phyloP scores from a whole-genome alignment of 805 yeast species.

The Spathaspora gorwiae region DNA sequence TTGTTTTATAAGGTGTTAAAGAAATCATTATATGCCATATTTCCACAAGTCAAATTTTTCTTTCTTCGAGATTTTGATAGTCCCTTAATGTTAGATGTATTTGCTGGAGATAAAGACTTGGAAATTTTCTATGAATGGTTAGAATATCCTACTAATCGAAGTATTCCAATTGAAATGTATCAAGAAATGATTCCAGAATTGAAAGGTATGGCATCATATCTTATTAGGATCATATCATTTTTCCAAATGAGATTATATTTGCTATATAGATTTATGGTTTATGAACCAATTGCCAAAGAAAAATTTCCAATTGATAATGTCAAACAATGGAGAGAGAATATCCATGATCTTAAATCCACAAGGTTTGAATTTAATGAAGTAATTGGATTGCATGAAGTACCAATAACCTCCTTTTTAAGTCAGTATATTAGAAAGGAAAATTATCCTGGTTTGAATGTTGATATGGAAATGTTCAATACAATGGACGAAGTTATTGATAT shows the following conservation, averaged over 20 bases:
- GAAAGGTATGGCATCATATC: constrained; percentile 22
- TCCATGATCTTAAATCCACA: constrained; percentile 19
- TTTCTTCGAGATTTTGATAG: constrained; percentile 37
- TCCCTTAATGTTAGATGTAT: constrained; percentile 37
- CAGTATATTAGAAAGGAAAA: constrained; percentile 10
- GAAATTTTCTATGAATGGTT: constrained; percentile 19
- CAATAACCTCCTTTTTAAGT: constrained; percentile 9
- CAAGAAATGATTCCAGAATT: constrained; percentile 12
- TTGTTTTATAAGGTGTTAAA: constrained; percentile 29
- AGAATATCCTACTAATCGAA: constrained; percentile 9
- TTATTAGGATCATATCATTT: constrained; percentile 27
- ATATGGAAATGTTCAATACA: neutral
- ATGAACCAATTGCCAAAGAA: constrained; percentile 16
- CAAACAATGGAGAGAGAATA: constrained; percentile 23
- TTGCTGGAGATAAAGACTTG: constrained; percentile 17
- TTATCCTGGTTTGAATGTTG: constrained; percentile 8
- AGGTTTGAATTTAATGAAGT: constrained; percentile 18
- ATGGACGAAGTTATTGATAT: neutral
- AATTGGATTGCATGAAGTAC: constrained; percentile 18
- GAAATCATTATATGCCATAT: constrained; percentile 28
- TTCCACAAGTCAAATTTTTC: constrained; percentile 39
- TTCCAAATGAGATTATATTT: constrained; percentile 23
- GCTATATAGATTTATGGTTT: constrained; percentile 26
- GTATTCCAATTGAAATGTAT: constrained; percentile 9
- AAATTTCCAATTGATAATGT: constrained; percentile 21